Percentiles rank a stretch among this genome's conserved stretches.
phyloP scores from a whole-genome alignment of 306 rosid genomes.

The Ziziphus jujuba region DNA sequence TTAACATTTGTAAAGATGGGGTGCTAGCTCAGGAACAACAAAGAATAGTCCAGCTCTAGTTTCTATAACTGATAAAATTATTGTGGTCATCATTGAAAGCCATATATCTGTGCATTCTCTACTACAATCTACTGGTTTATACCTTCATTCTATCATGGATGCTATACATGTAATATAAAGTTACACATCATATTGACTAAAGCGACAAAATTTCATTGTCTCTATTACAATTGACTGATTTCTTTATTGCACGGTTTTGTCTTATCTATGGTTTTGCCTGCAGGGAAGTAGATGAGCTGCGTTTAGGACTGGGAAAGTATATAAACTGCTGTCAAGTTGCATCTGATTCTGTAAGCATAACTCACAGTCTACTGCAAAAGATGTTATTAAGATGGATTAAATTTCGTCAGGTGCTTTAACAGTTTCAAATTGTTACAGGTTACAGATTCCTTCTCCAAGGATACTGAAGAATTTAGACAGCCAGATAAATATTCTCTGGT shows the following conservation, averaged over 20 bases:
- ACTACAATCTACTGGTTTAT: conserved; percentile 13
- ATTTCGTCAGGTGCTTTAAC: conserved; percentile 23
- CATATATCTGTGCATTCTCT: neutral
- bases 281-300: conserved; percentile 66
- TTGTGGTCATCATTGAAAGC: neutral
- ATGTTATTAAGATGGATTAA: conserved; percentile 17
- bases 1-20: too few species aligned
- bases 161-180: neutral
- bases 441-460: conserved; percentile 45
- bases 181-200: neutral
- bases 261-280: conserved; percentile 28
- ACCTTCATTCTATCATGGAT: conserved; percentile 11
- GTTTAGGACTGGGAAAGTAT: conserved; percentile 46
- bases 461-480: conserved; percentile 39
- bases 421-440: conserved; percentile 35
- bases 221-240: conserved; percentile 9
- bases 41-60: neutral
- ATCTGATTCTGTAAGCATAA: conserved; percentile 53
- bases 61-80: conserved; percentile 12
- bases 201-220: neutral
- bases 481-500: conserved; percentile 51
- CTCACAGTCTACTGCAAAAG: conserved; percentile 20
- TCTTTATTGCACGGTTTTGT: conserved; percentile 10
- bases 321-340: conserved; percentile 45
- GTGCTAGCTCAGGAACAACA: neutral